A percentile compares a stretch with the other conserved stretches of the same genome.
Conservation (phyloP, 2,329 filamentous ascomycete genomes). For the Westerdykella sp. region DNA sequence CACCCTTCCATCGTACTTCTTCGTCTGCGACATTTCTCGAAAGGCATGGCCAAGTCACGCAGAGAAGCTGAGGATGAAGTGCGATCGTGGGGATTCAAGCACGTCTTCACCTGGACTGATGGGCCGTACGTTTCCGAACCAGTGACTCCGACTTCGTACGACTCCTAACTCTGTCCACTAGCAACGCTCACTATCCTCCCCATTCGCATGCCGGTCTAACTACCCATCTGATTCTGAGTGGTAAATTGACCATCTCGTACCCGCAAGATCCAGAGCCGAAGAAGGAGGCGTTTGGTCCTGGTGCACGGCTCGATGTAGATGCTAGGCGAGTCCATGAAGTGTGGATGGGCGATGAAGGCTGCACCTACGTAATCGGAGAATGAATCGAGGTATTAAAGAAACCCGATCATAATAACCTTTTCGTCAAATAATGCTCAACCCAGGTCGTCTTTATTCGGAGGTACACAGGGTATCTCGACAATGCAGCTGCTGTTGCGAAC, state of each 20-base stretch:
- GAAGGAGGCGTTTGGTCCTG: constrained; percentile 55
- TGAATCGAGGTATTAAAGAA: constrained; percentile 14
- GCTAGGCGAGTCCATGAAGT: constrained; percentile 61
- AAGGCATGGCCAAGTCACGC: constrained; percentile 37
- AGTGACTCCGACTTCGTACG: not conserved
- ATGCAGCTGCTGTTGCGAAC: no score
- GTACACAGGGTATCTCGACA: no score
- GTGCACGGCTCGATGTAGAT: constrained; percentile 61
- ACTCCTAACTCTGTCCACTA: constrained; percentile 28
- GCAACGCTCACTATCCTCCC: constrained; percentile 62
- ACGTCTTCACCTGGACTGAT: constrained; percentile 69
- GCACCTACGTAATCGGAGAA: constrained; percentile 61
- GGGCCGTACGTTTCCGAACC: constrained; percentile 50
- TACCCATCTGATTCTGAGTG: constrained; percentile 62
- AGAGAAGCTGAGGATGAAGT: constrained; percentile 55
- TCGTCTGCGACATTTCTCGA: no score
- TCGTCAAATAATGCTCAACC: no score
- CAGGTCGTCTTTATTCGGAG: no score
- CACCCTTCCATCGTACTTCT: not conserved
- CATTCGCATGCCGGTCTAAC: constrained; percentile 60
- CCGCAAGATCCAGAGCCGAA: constrained; percentile 51
- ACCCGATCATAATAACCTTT: no score
- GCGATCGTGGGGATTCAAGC: constrained; percentile 60
- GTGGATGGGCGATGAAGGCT: constrained; percentile 60
- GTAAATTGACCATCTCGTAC: constrained; percentile 61